Base-by-base conservation (phyloP, 768 basidiomycete species). In the Russula emetica region DNA sequence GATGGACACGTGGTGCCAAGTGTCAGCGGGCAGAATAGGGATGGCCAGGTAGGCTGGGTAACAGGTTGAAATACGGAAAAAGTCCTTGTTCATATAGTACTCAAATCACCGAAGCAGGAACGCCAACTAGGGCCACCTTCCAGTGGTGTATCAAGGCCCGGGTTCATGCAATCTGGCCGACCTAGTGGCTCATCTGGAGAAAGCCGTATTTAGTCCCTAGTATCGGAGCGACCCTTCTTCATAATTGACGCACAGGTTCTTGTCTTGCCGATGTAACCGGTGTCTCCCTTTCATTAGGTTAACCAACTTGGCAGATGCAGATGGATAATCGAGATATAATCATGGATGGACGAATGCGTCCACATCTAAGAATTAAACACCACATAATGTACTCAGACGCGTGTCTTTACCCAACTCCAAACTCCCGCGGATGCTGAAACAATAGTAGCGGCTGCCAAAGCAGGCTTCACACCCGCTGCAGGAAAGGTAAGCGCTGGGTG, bases 351-450 rank as follows among this genome's bases (percentile, higher is more conserved):
- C 55, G 52, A 69, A 67, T 68, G 45, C 66, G 66, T 72, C 68
- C 60, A 59, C 66, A 67, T 72, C 68, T 63, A 59, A 34, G 77
- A 79, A 85, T 76, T 78, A 80, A 73, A 72, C 61, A 71, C 69
- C 73, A 69, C 74, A 76, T 75, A 72, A 67, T 70, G 34, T 76
- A 75, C 75, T 88, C 82, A 92, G 77, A 95, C 82, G 72, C 81
- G 87, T 78, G 83, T 87, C 83, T 99, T 98, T 78, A 94, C 84
- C 79, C 86, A 90, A 77, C 94, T 92, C 96, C 96, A 99, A 64
- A 85, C 79, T 62, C 95, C 95, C 64, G 96, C 95, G 74, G 87
- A 80, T 69, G 86, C 90, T 69, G 94, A 94, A 76, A 94, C 88
- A 69, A 97, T 76, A 56, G 89, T 88, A 61, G 93, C 94, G 69